Evolutionary conservation across 2,329 filamentous ascomycete genomes (phyloP).

Genomic region (Ophiocordyceps unilateralis): DNA sequence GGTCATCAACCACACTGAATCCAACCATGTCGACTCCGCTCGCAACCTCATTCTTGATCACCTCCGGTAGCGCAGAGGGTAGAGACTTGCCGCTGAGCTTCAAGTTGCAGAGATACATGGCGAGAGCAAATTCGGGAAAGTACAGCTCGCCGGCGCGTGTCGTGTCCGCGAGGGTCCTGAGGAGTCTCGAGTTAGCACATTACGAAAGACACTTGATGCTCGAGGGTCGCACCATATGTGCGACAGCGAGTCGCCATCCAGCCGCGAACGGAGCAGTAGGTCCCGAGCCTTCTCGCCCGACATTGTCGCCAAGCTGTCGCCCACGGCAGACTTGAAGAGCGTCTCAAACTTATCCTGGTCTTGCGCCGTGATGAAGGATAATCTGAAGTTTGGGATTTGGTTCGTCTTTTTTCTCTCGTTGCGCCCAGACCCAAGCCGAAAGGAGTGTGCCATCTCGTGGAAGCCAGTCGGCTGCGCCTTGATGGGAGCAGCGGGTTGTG

Average conservation of each 20-base stretch:
- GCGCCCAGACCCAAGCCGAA: conserved; percentile 33
- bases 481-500: conserved; percentile 39
- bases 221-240: conserved; percentile 60
- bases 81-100: conserved; percentile 75
- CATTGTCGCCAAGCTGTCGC: conserved; percentile 67
- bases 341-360: conserved; percentile 97
- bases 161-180: conserved; percentile 79
- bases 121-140: conserved; percentile 92
- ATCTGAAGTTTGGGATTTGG: conserved; percentile 82
- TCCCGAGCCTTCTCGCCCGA: conserved; percentile 87
- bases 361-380: conserved; percentile 89
- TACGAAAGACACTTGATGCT: not conserved
- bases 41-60: conserved; percentile 88
- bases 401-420: conserved; percentile 38
- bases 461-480: conserved; percentile 52
- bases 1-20: conserved; percentile 73
- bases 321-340: conserved; percentile 87
- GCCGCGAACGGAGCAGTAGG: conserved; percentile 70
- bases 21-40: conserved; percentile 99
- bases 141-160: conserved; percentile 91
- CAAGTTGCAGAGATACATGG: conserved; percentile 97
- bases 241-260: conserved; percentile 73
- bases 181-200: conserved; percentile 5
- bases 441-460: conserved; percentile 48
- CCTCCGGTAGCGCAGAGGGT: conserved; percentile 60